Conservation (phyloP, 306 rosid species). For the Luffa aegyptiaca region DNA sequence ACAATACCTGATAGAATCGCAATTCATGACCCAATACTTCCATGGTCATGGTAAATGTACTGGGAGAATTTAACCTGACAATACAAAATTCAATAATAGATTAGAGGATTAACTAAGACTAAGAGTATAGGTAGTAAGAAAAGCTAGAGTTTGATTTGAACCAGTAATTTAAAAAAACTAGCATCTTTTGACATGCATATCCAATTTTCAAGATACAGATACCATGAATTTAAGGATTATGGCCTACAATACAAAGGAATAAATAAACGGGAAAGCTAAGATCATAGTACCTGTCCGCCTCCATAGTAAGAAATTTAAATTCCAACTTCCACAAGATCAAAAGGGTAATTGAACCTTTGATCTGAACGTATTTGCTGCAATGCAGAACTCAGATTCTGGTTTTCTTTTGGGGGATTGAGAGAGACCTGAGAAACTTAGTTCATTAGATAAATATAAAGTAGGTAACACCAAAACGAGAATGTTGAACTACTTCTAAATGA, state of each 20-base stretch:
- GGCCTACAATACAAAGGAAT: not conserved
- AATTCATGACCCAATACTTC: slow-evolving; percentile 79
- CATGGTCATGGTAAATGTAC: slow-evolving; percentile 71
- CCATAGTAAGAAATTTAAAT: slow-evolving; percentile 15
- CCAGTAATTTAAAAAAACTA: not conserved
- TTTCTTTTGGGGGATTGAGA: not conserved
- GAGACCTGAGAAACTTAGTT: not conserved
- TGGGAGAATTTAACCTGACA: slow-evolving; percentile 70
- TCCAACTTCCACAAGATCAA: not conserved
- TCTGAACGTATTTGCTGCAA: not conserved
- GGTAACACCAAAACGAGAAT: not conserved
- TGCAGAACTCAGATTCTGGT: not conserved
- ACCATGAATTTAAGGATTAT: not conserved
- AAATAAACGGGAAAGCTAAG: not conserved
- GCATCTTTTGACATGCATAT: not conserved
- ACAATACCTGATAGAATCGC: slow-evolving; percentile 68
- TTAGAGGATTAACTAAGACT: not conserved
- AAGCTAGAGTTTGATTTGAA: not conserved
- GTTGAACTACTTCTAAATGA: not conserved
- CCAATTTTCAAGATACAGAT: not conserved
- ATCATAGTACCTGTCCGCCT: slow-evolving; percentile 25
- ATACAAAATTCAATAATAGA: slow-evolving; percentile 2
- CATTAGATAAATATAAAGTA: not conserved
- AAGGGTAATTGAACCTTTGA: not conserved
- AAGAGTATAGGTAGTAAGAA: not conserved